Base-by-base conservation (phyloP, 768 basidiomycete genomes). In the Mycena maculata region DNA sequence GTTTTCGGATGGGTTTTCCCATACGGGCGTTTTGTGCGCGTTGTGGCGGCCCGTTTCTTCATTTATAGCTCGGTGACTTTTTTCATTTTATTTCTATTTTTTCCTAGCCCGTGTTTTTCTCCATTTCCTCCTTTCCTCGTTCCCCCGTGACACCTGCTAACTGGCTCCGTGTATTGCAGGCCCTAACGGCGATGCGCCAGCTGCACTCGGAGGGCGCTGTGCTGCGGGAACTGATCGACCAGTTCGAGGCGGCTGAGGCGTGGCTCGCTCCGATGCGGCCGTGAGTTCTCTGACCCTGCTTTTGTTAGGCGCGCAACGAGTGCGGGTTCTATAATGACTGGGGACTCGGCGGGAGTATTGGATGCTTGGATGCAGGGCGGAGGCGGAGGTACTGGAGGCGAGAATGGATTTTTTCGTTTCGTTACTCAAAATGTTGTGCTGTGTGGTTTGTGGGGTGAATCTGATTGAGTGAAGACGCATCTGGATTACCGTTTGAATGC, bases 251-350 rank as follows among this genome's bases (percentile, higher is more conserved):
- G 55, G 97, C 97, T 18, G 95, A 99, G 78, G 89, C 88, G 65
- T 98, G 96, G 95, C 83, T 98, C 71, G 90, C 88, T 70, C 95
- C 95, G 68, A 95, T 95, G 93, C 82, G 93, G 73, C 93, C 93
- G 72, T 94, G 84, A 89, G 54, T 15, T n/a, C n/a, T n/a, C n/a
- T n/a, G n/a, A n/a, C n/a, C n/a, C n/a, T n/a, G n/a, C n/a, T n/a
- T 16, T 23, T 6, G 12, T 4, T 45, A 11, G n/a, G 36, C n/a
- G 18, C 18, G 13, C 30, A 27, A 20, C 9, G 18, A 22, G 25
- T 4, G 13, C n/a, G 23, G 12, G 25, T n/a, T 41, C n/a, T 13
- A 9, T 9, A 41, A 15, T 5, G 55, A 11, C 39, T 9, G 41
- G 36, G 13, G 45, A 25, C 13, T 20, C 13, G 8, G n/a, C n/a